A percentile compares a stretch with the other conserved stretches of the same genome.
Conservation (phyloP, 441 rosid species). For the Melianthus villosus region DNA sequence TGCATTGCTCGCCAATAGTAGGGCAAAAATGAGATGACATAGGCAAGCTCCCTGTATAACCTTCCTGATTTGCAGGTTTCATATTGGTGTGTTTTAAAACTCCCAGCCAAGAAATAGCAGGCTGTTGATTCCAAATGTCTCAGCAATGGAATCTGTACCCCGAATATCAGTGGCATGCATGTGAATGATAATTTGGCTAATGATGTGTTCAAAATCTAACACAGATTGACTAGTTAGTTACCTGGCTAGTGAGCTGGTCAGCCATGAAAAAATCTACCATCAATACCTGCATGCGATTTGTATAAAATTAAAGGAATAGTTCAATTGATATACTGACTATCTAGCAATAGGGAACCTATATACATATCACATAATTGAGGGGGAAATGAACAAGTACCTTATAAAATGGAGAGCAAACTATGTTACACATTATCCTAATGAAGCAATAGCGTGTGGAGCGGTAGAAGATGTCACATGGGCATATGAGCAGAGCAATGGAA, state of each 20-base stretch:
- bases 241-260: constrained; percentile 96
- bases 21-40: constrained; percentile 70
- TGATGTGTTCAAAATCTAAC: too few relatives aligned
- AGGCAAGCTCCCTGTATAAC: constrained; percentile 54
- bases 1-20: constrained; percentile 99
- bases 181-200: too few relatives aligned
- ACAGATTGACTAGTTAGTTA: constrained; percentile 9
- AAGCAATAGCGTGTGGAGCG: constrained; percentile 79
- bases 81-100: constrained; percentile 48
- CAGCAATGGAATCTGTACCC: constrained; percentile 60
- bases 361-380: background rate
- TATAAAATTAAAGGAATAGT: background rate
- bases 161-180: too few relatives aligned
- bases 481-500: constrained; percentile 45
- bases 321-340: constrained; percentile 1
- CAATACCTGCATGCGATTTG: constrained; percentile 35
- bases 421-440: constrained; percentile 58
- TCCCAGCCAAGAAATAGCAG: constrained; percentile 73
- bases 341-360: background rate
- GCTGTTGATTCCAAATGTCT: constrained; percentile 76
- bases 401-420: constrained; percentile 71
- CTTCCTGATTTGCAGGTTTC: constrained; percentile 61
- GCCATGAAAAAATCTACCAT: constrained; percentile 98
- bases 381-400: constrained; percentile 24
- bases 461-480: constrained; percentile 67